Base-by-base conservation (phyloP, 495 filamentous ascomycete species). In the Hyphodiscus hymeniophilus region DNA sequence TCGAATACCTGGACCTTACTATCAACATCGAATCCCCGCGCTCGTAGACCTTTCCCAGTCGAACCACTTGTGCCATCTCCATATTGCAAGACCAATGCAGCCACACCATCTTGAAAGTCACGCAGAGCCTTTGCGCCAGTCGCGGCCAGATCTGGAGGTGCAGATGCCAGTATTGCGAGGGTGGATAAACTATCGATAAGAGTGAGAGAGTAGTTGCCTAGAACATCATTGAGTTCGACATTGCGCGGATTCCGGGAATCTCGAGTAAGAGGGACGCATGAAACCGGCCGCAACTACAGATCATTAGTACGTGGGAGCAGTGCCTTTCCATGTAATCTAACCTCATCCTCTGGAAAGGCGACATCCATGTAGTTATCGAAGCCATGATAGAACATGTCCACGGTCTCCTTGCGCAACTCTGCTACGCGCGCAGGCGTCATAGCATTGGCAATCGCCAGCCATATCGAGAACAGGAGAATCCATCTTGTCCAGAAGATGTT, bases 1-100 rank as follows among this genome's bases (percentile, higher is more conserved):
- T 98, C 92, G 60, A 98, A 98, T 28, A 98, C 87, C 66, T 98
- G 88, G 7, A 98, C 92, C 64, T 96, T 96, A 64, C 89, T 94
- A 64, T 98, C 91, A 33, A 96, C 71, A 66, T 98, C 89, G 53
- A 97, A 98, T 2, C 89, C 92, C 28, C 84, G 75, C n/a, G 75
- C 79, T 50, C 86, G 73, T 52, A 76, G 72, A 7, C 90, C 90
- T 57, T 77, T 71, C 31, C 85, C 87, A 18, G 72, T 72, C 36
- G 79, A 76, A 7, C 87, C 82, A 20, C 75, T 64, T 6, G 74
- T 79, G 2, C 86, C 89, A 65, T 94, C 89, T 15, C 92, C 92
- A 62, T 95, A 97, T 47, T 91, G 73, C 55, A 80, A 71, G 11
- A 96, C 88, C 60, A 98, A 71, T 43, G 80, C 74, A 48, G 73